A percentile compares a stretch with the other conserved stretches of the same genome.
These are phyloP conservation scores for Collybia mongolica DNA, from an alignment of 768 basidiomycete genomes.

Conservation along the genomic window DNA sequence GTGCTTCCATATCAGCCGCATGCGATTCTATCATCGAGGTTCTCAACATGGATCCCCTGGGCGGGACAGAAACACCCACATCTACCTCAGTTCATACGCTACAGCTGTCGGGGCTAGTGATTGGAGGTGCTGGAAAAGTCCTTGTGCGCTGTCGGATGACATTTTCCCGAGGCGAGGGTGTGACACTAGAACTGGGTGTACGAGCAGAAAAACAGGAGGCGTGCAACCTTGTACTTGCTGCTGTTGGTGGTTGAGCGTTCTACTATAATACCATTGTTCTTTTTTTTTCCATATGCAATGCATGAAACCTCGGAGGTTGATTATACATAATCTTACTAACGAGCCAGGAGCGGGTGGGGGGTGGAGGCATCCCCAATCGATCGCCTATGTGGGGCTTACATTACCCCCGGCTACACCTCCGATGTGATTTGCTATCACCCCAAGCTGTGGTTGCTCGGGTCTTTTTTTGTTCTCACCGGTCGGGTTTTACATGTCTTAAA, in stretches of 20 bases:
- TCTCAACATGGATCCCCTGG: constrained; percentile 94
- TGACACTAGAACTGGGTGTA: constrained; percentile 88
- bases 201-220: constrained; percentile 89
- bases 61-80: constrained; percentile 82
- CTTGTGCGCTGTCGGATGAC: constrained; percentile 96
- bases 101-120: constrained; percentile 87
- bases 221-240: constrained; percentile 84
- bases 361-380: too few species aligned
- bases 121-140: constrained; percentile 95
- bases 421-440: constrained; percentile 6
- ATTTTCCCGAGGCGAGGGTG: constrained; percentile 83
- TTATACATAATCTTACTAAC: too few species aligned
- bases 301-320: constrained; percentile 6
- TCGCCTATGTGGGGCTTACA: constrained; percentile 6
- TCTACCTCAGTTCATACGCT: constrained; percentile 91
- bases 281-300: constrained; percentile 11
- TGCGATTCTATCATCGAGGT: constrained; percentile 96
- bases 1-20: constrained; percentile 58
- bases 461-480: constrained; percentile 14
- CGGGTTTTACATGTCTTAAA: constrained; percentile 13
- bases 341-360: too few species aligned
- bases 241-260: constrained; percentile 65
- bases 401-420: constrained; percentile 5
- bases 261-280: constrained; percentile 1
- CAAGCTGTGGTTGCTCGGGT: constrained; percentile 3